Percentiles rank a stretch among this genome's conserved stretches.
phyloP scores from a whole-genome alignment of 208 protist genomes.

The Trypanosoma avium region DNA sequence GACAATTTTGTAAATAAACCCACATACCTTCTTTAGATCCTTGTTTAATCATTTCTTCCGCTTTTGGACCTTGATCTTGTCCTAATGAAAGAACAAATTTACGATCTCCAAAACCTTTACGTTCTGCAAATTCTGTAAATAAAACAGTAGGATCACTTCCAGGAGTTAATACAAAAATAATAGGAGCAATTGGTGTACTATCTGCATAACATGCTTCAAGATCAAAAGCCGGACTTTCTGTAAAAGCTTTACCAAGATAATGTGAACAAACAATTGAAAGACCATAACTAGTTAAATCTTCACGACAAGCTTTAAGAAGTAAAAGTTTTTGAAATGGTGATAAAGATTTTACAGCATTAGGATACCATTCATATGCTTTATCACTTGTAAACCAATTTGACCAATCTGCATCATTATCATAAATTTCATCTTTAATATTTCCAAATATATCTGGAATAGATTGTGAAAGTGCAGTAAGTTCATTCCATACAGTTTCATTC shows the following conservation, averaged over 20 bases:
- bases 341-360: conserved; percentile 39
- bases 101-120: conserved; percentile 88
- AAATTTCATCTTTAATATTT: conserved; percentile 86
- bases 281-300: conserved; percentile 91
- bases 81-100: conserved; percentile 94
- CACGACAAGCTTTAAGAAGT: conserved; percentile 84
- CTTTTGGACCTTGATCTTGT: conserved; percentile 94
- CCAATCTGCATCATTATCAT: conserved; percentile 77
- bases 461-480: conserved; percentile 83
- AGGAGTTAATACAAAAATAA: conserved; percentile 95
- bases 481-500: conserved; percentile 86
- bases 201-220: conserved; percentile 91
- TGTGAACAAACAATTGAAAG: conserved; percentile 73
- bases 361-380: conserved; percentile 84
- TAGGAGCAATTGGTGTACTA: conserved; percentile 84
- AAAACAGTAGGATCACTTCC: conserved; percentile 94
- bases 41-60: conserved; percentile 87
- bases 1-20: conserved; percentile 97
- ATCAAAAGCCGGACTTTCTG: conserved; percentile 90
- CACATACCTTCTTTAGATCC: conserved; percentile 82
- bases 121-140: conserved; percentile 92
- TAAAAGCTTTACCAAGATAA: conserved; percentile 88
- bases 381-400: conserved; percentile 82
- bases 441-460: conserved; percentile 79
- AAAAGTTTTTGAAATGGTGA: conserved; percentile 87